phyloP scores from a whole-genome alignment of 176 grass and related monocot genomes.

The Avena atlantica region DNA sequence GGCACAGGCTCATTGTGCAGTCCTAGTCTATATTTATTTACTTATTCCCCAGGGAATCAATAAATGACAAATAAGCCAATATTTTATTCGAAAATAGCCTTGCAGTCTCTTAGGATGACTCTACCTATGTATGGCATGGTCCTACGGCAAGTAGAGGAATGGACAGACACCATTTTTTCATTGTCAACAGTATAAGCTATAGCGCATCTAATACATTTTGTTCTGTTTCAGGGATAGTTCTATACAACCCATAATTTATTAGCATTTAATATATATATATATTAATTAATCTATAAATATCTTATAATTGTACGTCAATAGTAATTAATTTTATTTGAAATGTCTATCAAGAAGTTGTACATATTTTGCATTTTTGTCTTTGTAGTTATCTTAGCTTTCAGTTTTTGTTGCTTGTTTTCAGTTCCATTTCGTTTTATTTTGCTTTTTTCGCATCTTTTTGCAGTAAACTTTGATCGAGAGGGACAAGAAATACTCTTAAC shows the following conservation, averaged over 20 bases:
- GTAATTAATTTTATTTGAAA: background rate
- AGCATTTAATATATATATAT: background rate
- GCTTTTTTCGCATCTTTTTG: no score
- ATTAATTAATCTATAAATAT: conserved; percentile 1
- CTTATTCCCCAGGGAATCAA: background rate
- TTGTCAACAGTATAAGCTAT: background rate
- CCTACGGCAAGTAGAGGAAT: background rate
- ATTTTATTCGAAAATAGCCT: background rate
- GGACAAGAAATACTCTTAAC: background rate
- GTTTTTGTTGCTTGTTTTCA: no score
- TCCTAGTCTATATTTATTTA: background rate
- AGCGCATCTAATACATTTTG: background rate
- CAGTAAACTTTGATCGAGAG: no score
- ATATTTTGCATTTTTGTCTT: no score
- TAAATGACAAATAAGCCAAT: background rate
- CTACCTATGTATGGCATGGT: background rate
- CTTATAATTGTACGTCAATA: background rate
- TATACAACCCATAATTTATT: background rate
- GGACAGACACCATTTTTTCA: background rate
- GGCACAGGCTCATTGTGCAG: background rate
- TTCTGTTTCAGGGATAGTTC: background rate
- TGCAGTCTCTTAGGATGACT: background rate
- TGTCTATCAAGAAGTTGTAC: no score
- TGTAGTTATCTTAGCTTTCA: no score
- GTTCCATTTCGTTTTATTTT: no score